phyloP scores from a whole-genome alignment of 352 stramenopile genomes.

The Globisporangium heterothallicum region DNA sequence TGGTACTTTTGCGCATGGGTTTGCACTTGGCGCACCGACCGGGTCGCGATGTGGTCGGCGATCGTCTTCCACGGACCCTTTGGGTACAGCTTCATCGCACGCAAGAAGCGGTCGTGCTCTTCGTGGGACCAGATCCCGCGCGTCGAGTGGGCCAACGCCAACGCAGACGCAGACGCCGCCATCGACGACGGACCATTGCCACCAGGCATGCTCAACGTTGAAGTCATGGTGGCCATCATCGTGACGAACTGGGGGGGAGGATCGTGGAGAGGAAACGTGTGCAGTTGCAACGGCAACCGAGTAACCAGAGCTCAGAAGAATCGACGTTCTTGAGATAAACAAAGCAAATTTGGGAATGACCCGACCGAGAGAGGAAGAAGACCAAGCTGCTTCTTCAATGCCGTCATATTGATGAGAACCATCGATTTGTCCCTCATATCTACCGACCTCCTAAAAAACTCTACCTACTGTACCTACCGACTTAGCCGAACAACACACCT shows the following conservation, averaged over 20 bases:
- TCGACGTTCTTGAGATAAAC: not conserved
- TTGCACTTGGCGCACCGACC: conserved; percentile 65
- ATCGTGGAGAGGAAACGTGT: not conserved
- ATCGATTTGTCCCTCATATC: conserved; percentile 8
- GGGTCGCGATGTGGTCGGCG: conserved; percentile 62
- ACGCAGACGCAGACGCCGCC: not conserved
- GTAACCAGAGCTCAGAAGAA: not conserved
- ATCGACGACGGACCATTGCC: conserved; percentile 5
- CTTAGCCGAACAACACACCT: not conserved
- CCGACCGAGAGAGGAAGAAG: not conserved
- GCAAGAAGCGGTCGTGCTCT: conserved; percentile 69
- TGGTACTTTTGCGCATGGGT: conserved; percentile 81
- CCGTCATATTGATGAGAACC: conserved; percentile 6
- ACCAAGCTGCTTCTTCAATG: not conserved
- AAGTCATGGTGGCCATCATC: conserved; percentile 18
- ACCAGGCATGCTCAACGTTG: conserved; percentile 12
- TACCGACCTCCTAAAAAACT: conserved; percentile 9
- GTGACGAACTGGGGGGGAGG: not conserved
- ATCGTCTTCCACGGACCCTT: conserved; percentile 73
- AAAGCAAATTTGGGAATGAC: conserved; percentile 8
- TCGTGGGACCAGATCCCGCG: conserved; percentile 58
- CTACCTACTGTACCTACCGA: conserved; percentile 11
- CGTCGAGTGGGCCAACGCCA: conserved; percentile 3
- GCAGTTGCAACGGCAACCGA: conserved; percentile 1
- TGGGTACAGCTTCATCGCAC: conserved; percentile 59